Evolutionary conservation across 1,139 yeast species (phyloP), one percentile per base, ranked within the genome.

Genomic region (Saccharomycopsis hybrid): DNA sequence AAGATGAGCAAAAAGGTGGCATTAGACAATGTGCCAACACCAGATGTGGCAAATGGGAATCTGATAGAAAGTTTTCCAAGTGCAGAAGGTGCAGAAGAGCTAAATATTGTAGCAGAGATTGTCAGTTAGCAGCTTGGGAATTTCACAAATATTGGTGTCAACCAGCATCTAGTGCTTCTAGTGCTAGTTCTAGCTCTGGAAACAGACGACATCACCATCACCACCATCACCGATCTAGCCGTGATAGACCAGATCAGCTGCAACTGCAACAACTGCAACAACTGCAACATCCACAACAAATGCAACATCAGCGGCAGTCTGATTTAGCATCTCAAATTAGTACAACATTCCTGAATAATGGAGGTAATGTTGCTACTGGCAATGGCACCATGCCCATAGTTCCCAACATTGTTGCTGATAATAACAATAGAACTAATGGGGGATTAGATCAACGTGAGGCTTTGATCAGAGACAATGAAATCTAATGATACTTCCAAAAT

Each of bases 11-110:
- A 43, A 73, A 82, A 52, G 95, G 95, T 30, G 97, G 97, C 2
- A 85, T 92, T 36, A 76, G 97, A 47, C 98, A 92, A 67, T 92
- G 98, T 67, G 97, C 97, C 1, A 84, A 83, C 65, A 82, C 89
- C 59, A 85, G 80, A 40, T 92, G 98, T 68, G 97, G 97, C n/a
- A 82, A 76, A 62, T 92, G 98, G 98, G 98, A 92, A 65, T 78
- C 77, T 42, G 81, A 70, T 56, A 96, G 96, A 9, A 76, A 95
- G 45, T 92, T 90, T 69, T 95, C 95, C 56, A 92, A 92, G 66
- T 92, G 98, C 65, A 76, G 96, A 54, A 76, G 96, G 49, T 92
- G 98, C 67, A 88, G 90, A 65, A 72, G 97, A 54, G 89, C 98
- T 1, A 92, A 92, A 68, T 92, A 92, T 65, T 92, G 98, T 63